Base-by-base conservation (phyloP, 2,329 filamentous ascomycete genomes). In the Fusarium odoratissimum region DNA sequence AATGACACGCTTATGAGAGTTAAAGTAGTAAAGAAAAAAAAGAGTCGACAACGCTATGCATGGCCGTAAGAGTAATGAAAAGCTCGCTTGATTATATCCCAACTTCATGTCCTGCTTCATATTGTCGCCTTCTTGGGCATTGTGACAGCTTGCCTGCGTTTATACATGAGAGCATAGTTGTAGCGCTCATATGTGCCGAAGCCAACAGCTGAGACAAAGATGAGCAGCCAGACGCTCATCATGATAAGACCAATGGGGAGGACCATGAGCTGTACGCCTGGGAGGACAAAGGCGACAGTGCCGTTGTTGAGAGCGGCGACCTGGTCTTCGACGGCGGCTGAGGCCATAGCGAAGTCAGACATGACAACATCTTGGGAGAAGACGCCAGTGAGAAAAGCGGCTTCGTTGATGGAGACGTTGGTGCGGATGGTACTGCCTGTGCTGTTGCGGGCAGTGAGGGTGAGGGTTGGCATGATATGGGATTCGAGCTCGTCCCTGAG, bases 181-280 rank as follows among this genome's bases (percentile, higher is more conserved):
- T 92, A 90, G 60, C 92, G 86, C 78, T 91, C 87, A 65, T 89
- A 86, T 8, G 91, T 93, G 62, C 92, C 92, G 63, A 87, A 86
- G 6, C 87, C 91, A 69, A 92, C 88, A 28, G 87, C 88, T 1
- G 80, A 80, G 11, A 90, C 56, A 31, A 91, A 89, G 25, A 92
- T 67, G 1, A 87, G 70, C 4, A 89, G 80, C 91, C 92, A 95
- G 17, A 87, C 76, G 42, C 87, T 83, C 5, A 89, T 92, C 75
- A 95, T 86, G 73, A 93, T 83, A n/a, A 92, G 83, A 23, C 92
- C 92, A 35, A 91, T 83, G 12, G 92, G 92, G 80, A 93, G 91
- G 67, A 94, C 89, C 75, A 92, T 85, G 60, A 94, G 86, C 67
- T 89, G 86, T 42, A 89, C 86, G 48, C 92, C 92, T 0, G 92